A percentile compares a stretch with the other conserved stretches of the same genome.
Evolutionary conservation across 352 stramenopile species (phyloP).

Genomic region (Globisporangium rhizosaccharum): DNA sequence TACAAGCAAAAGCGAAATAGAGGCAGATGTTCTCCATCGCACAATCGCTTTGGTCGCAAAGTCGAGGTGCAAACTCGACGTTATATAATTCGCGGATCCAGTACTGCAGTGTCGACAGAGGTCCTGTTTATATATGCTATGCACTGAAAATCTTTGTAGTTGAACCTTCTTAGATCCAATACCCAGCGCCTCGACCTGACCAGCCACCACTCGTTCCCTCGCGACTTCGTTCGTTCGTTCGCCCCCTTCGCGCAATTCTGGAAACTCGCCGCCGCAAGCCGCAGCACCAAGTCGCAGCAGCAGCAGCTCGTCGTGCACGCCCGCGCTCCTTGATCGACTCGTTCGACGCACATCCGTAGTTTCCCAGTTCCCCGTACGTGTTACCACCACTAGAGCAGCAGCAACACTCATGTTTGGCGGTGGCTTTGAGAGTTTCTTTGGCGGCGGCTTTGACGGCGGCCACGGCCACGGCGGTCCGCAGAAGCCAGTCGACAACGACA

Average conservation of each 20-base stretch:
- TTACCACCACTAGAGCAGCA: constrained; percentile 4
- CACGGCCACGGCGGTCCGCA: constrained; percentile 29
- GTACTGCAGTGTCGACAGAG: no score
- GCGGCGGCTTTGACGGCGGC: constrained; percentile 64
- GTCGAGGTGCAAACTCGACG: no score
- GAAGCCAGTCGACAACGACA: constrained; percentile 82
- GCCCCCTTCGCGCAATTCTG: constrained; percentile 1
- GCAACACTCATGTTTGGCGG: constrained; percentile 64
- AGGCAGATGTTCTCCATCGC: no score
- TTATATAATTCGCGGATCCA: no score
- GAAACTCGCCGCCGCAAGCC: not conserved
- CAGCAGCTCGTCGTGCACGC: not conserved
- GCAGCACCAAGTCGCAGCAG: not conserved
- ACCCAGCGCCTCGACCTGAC: not conserved
- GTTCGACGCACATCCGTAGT: constrained; percentile 1
- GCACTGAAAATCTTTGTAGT: not conserved
- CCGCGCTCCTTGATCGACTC: not conserved
- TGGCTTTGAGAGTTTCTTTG: constrained; percentile 85
- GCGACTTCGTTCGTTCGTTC: not conserved
- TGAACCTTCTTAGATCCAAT: not conserved
- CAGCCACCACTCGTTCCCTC: not conserved
- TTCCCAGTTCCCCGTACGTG: not conserved
- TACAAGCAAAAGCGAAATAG: no score
- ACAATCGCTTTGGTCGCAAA: no score
- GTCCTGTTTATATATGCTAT: no score